Percentiles rank a stretch among this genome's conserved stretches.
phyloP scores from a whole-genome alignment of 164 flowering plant genomes.

The Akebia trifoliata region DNA sequence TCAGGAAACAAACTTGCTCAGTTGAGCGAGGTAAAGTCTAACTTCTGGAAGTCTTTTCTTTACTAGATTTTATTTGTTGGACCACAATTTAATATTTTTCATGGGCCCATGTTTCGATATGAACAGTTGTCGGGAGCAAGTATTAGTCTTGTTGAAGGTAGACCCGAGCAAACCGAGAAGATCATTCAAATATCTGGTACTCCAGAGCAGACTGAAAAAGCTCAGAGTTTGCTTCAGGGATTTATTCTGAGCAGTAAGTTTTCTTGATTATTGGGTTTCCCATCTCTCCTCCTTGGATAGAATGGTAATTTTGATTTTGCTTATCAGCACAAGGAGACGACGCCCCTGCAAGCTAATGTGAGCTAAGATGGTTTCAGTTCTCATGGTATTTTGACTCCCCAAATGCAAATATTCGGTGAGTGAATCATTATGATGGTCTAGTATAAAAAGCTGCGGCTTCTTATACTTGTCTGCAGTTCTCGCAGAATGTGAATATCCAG shows the following conservation, averaged over 20 bases:
- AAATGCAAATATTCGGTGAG: not conserved
- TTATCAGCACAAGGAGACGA: constrained; percentile 57
- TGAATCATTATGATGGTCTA: not conserved
- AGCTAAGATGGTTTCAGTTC: constrained; percentile 4
- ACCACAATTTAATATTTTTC: no score
- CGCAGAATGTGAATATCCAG: not conserved
- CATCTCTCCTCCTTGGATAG: not conserved
- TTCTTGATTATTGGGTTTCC: constrained; percentile 2
- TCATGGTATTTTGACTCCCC: no score
- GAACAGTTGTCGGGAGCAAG: constrained; percentile 87
- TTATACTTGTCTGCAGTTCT: not conserved
- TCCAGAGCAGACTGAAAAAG: constrained; percentile 97
- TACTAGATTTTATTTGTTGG: not conserved
- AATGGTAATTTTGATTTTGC: constrained; percentile 7
- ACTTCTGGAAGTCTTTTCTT: not conserved
- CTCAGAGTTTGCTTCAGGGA: constrained; percentile 96
- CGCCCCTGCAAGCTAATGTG: constrained; percentile 22
- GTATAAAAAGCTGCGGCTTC: constrained; percentile 13
- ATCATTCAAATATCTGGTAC: constrained; percentile 83
- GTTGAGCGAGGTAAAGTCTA: constrained; percentile 73
- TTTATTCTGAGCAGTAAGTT: constrained; percentile 94
- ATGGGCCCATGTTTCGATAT: not conserved
- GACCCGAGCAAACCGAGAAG: constrained; percentile 57
- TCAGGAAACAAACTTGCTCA: constrained; percentile 81
- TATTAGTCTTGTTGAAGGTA: constrained; percentile 65